A percentile compares a stretch with the other conserved stretches of the same genome.
Evolutionary conservation across 768 basidiomycete genomes (phyloP).

Genomic region (Lentinula raphanica): DNA sequence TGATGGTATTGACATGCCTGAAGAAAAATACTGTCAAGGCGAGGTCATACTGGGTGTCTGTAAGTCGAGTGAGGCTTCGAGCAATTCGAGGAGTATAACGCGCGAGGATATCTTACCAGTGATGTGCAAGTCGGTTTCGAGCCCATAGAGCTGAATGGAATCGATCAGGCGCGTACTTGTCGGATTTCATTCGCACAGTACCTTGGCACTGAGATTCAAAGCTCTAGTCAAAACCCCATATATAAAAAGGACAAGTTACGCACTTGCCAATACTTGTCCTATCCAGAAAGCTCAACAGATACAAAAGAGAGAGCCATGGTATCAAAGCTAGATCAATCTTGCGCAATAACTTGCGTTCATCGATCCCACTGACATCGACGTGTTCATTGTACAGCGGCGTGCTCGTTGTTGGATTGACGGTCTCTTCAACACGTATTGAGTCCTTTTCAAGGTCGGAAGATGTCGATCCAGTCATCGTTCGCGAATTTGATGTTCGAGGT

Average conservation of each 20-base stretch:
- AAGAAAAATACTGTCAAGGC: constrained; percentile 61
- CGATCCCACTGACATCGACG: constrained; percentile 53
- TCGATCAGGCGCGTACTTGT: background rate
- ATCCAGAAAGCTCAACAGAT: constrained; percentile 68
- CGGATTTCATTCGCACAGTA: constrained; percentile 8
- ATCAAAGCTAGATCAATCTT: constrained; percentile 66
- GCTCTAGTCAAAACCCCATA: constrained; percentile 18
- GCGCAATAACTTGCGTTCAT: constrained; percentile 65
- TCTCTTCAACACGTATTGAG: constrained; percentile 20
- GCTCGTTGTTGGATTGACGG: constrained; percentile 7
- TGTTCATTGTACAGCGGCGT: constrained; percentile 37
- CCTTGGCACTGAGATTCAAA: constrained; percentile 37
- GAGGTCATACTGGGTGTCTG: constrained; percentile 61
- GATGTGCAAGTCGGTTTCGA: constrained; percentile 45
- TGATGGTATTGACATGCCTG: constrained; percentile 21
- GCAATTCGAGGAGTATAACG: background rate
- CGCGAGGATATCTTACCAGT: background rate
- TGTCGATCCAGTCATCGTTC: constrained; percentile 7
- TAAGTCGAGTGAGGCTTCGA: constrained; percentile 28
- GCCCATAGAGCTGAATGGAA: constrained; percentile 51
- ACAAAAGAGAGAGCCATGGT: constrained; percentile 71
- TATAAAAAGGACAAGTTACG: constrained; percentile 14
- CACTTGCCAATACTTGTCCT: constrained; percentile 49
- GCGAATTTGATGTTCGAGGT: background rate
- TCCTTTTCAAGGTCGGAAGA: constrained; percentile 25